Evolutionary conservation across 1,139 yeast species (phyloP), one percentile per base, ranked within the genome.

Genomic region (Candida gigantensis): DNA sequence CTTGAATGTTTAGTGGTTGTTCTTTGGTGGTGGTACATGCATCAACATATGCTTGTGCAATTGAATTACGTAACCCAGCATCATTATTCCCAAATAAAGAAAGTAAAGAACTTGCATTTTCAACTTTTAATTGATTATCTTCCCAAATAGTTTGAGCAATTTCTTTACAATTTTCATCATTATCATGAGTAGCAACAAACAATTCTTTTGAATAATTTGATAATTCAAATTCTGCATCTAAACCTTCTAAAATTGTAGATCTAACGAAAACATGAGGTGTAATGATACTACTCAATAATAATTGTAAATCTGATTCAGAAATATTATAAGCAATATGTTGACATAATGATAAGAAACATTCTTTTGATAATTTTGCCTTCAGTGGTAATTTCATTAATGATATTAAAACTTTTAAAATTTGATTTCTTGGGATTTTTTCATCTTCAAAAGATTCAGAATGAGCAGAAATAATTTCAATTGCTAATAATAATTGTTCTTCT

Each of bases 161-260:
- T 29, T 79, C 83, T 11, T 81, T 73, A 41, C 81, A 79, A 16
- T 71, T 64, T 11, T 69, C 72, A 39, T 84, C 89, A 32, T 79
- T 81, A 54, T 89, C 96, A 55, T 84, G 89, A 41, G 77, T 74
- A 13, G 86, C 75, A 41, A 94, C 81, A 80, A 86, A 90, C 21
- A 92, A 62, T 56, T 90, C 95, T 40, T 72, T 77, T 18, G 83
- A 71, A 51, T 75, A 77, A 6, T 65, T 62, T n/a, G 72, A 63
- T 37, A 92, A 62, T 44, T 89, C 96, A 49, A 89, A 84, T 53
- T 92, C 97, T 36, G 87, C 77, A 55, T 92, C 97, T 31, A 94
- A 59, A 7, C 83, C 83, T 57, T 92, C 97, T 45, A 94, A 69
- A 28, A 90, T 75, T 1, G 95, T 76, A 8, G 81, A 72, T 46